phyloP scores from a whole-genome alignment of 192 early-diverging fungal genomes.

The Backusella tarrabulga region DNA sequence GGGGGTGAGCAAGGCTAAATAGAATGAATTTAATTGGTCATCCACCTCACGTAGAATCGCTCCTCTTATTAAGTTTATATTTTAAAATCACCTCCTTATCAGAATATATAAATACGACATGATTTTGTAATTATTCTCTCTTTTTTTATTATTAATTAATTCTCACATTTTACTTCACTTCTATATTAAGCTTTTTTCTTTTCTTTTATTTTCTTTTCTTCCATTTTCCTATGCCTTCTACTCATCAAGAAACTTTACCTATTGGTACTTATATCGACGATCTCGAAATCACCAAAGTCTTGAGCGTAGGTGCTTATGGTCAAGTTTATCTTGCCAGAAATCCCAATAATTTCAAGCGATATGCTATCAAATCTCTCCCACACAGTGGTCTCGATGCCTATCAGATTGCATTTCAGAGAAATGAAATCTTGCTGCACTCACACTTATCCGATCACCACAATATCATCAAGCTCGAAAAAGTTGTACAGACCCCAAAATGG shows the following conservation, averaged over 20 bases:
- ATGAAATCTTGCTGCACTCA: conserved; percentile 63
- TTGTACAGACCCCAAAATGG: conserved; percentile 65
- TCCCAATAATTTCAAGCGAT: conserved; percentile 48
- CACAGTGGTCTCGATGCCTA: conserved; percentile 57
- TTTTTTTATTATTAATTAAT: conserved; percentile 1
- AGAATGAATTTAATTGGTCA: background rate
- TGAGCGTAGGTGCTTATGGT: conserved; percentile 75
- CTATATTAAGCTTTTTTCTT: background rate
- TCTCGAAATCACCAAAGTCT: conserved; percentile 46
- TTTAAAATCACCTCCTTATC: background rate
- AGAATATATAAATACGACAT: background rate
- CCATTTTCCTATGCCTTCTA: background rate
- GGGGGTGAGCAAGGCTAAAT: background rate
- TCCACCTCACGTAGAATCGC: background rate
- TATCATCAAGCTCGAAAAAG: conserved; percentile 61
- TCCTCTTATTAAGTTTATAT: background rate
- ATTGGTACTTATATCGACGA: conserved; percentile 38
- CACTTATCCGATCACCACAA: conserved; percentile 65
- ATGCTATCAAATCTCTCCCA: conserved; percentile 74
- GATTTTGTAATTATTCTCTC: background rate
- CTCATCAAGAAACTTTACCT: conserved; percentile 1
- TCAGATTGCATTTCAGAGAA: conserved; percentile 64
- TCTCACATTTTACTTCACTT: background rate
- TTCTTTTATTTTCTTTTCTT: background rate
- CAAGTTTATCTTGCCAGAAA: conserved; percentile 69